Evolutionary conservation across 2,329 filamentous ascomycete genomes (phyloP).

Genomic region (Trichoderma pleuroti): DNA sequence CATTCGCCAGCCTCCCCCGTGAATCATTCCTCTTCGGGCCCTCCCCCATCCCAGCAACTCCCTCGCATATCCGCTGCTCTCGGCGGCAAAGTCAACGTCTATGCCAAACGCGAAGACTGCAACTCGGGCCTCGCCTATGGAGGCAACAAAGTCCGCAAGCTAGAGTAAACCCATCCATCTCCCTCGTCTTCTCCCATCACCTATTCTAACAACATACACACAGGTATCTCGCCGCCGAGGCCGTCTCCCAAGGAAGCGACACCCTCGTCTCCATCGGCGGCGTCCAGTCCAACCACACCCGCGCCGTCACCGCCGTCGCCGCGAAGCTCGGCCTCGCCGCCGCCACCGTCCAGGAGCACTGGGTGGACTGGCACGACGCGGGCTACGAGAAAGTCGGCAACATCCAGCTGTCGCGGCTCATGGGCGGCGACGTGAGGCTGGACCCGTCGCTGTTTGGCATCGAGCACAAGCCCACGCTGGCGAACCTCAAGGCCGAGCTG

Average conservation of each 20-base stretch:
- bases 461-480: conserved; percentile 61
- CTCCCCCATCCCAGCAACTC: conserved; percentile 63
- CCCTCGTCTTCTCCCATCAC: not conserved
- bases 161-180: conserved; percentile 46
- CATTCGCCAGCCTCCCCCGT: conserved; percentile 61
- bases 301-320: conserved; percentile 62
- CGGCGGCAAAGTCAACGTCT: conserved; percentile 58
- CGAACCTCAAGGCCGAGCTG: conserved; percentile 52
- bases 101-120: conserved; percentile 69
- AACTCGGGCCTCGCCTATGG: conserved; percentile 65
- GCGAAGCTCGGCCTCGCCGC: conserved; percentile 54
- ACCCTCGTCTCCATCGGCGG: conserved; percentile 66
- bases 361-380: conserved; percentile 60
- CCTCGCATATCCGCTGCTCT: conserved; percentile 61
- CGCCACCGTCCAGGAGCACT: conserved; percentile 59
- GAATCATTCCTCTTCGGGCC: conserved; percentile 62
- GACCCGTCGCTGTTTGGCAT: conserved; percentile 63
- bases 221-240: conserved; percentile 63
- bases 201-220: not conserved
- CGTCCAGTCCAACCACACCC: conserved; percentile 67
- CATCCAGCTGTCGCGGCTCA: conserved; percentile 65
- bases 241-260: conserved; percentile 52
- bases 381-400: conserved; percentile 65
- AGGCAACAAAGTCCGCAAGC: conserved; percentile 67
- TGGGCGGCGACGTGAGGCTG: conserved; percentile 62